phyloP scores from a whole-genome alignment of 1,284 basidiomycete genomes.

The Moesziomyces globuligerus region DNA sequence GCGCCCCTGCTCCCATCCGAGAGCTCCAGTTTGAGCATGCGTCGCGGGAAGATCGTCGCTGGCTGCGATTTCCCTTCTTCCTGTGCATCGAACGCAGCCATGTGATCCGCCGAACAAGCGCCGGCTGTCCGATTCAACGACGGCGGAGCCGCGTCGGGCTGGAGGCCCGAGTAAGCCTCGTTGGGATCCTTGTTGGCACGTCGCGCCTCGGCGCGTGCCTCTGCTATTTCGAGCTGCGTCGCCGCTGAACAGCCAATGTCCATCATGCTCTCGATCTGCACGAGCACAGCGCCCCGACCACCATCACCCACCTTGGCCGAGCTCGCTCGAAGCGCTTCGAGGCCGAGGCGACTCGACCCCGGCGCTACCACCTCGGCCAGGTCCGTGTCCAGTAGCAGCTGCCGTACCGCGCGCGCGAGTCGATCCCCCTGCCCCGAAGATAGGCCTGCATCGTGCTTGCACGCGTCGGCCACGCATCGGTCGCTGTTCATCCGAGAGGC shows the following conservation, averaged over 20 bases:
- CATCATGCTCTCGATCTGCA: constrained; percentile 43
- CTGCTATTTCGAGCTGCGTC: constrained; percentile 42
- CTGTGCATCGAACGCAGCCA: constrained; percentile 48
- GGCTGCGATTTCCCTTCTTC: constrained; percentile 65
- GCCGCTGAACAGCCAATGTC: constrained; percentile 42
- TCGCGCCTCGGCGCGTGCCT: constrained; percentile 33
- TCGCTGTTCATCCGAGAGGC: not conserved
- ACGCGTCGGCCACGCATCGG: constrained; percentile 9
- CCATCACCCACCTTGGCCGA: constrained; percentile 19
- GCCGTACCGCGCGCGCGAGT: constrained; percentile 34
- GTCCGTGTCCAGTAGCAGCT: constrained; percentile 33
- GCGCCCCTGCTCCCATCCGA: constrained; percentile 91
- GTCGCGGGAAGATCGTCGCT: constrained; percentile 94
- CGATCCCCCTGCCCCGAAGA: constrained; percentile 14
- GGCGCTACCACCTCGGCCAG: constrained; percentile 12
- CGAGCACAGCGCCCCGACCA: constrained; percentile 14
- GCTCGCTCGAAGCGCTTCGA: not conserved
- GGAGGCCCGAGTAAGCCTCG: constrained; percentile 11
- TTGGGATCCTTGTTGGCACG: constrained; percentile 36
- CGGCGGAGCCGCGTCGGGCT: constrained; percentile 70
- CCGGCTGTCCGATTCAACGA: not conserved
- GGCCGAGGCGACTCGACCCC: constrained; percentile 9
- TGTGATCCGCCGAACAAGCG: constrained; percentile 34
- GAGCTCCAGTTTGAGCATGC: constrained; percentile 84
- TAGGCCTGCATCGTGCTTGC: constrained; percentile 1